A percentile compares a stretch with the other conserved stretches of the same genome.
Conservation (phyloP, 495 filamentous ascomycete genomes). For the Cudoniella acicularis region DNA sequence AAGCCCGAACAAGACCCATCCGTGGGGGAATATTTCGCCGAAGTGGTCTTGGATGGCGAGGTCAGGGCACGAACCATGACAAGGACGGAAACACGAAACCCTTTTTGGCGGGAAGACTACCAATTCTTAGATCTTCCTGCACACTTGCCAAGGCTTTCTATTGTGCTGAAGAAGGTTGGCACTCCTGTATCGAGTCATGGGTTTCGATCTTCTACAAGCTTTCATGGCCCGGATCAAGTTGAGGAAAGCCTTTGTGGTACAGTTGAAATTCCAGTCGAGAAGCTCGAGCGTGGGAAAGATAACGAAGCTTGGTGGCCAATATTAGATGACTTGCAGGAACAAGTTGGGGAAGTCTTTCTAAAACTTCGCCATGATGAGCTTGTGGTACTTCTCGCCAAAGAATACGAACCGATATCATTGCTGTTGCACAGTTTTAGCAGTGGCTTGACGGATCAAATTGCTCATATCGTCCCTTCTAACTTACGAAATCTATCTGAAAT, state of each 20-base stretch:
- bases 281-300: slow-evolving; percentile 72
- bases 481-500: slow-evolving; percentile 78
- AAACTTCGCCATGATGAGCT: slow-evolving; percentile 80
- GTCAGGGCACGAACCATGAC: slow-evolving; percentile 80
- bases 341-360: slow-evolving; percentile 83
- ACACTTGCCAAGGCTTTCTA: slow-evolving; percentile 70
- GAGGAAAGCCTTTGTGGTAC: slow-evolving; percentile 57
- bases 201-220: slow-evolving; percentile 20
- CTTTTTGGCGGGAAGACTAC: slow-evolving; percentile 94
- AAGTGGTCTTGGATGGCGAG: slow-evolving; percentile 89
- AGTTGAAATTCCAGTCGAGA: slow-evolving; percentile 81
- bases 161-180: slow-evolving; percentile 75
- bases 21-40: slow-evolving; percentile 71
- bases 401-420: slow-evolving; percentile 82
- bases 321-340: slow-evolving; percentile 63
- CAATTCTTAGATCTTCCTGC: slow-evolving; percentile 82
- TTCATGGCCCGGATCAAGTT: slow-evolving; percentile 17
- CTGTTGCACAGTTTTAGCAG: slow-evolving; percentile 80
- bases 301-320: slow-evolving; percentile 90
- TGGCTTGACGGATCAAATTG: slow-evolving; percentile 81
- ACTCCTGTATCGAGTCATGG: slow-evolving; percentile 23
- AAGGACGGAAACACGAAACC: slow-evolving; percentile 75
- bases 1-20: slow-evolving; percentile 36
- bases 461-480: slow-evolving; percentile 70
- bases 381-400: slow-evolving; percentile 78